Evolutionary conservation across 1,139 yeast genomes (phyloP), one percentile per base, ranked within the genome.

Genomic region (Yamadazyma oceani): DNA sequence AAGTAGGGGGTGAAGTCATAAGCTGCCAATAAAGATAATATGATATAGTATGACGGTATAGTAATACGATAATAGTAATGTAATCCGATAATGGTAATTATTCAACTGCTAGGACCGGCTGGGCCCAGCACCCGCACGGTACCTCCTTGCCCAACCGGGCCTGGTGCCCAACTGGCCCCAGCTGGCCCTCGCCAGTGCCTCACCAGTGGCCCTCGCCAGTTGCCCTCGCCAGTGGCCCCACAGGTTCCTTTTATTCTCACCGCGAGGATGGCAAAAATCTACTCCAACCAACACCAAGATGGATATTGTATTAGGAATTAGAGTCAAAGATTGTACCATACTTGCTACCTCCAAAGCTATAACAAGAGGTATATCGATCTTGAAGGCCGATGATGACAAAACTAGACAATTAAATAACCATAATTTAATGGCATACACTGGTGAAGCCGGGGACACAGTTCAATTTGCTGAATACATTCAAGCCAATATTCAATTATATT

Each of bases 371-470:
- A 89, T 94, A 45, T 85, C 97, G 9, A 79, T 92, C 32, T 70
- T 92, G 53, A 90, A 90, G 57, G 83, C 80, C 36, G 76, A 78
- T 35, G 98, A 92, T 62, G 96, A 88, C 64, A 92, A 92, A 66
- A 90, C 97, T 10, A 69, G 94, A 47, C 66, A 63, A 34, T 73
- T 92, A 50, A 87, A 87, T 52, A 75, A 80, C 35, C 94, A 85
- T 57, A 78, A 87, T 43, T 71, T 90, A 51, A 75, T 92, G 69
- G 96, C 97, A 36, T 90, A 69, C 66, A 84, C 96, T 4, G 99
- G 99, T 40, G 98, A 92, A 60, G 77, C 97, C 4, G 98, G 98
- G 42, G 99, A 92, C 59, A 87, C 97, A 3, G 90, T 86, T n/a
- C 95, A 92, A 60, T 90, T 92, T 65, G 95, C 96, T 31, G 97